Evolutionary conservation across 1,284 basidiomycete species (phyloP).

Genomic region (Malassezia psittaci): DNA sequence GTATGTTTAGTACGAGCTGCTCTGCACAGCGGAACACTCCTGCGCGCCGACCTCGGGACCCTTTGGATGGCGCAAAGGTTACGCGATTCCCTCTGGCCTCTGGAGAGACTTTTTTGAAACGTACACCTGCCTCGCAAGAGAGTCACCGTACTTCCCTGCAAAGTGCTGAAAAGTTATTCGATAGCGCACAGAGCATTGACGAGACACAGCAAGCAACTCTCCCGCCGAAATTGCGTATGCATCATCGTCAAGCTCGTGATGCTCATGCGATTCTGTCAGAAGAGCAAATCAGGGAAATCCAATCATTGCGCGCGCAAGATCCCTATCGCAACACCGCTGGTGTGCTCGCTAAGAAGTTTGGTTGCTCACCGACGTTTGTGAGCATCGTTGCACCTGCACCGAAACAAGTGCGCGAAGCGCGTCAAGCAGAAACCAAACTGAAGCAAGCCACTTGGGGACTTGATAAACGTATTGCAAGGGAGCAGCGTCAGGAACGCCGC

Average conservation of each 20-base stretch:
- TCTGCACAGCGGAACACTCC: conserved; percentile 30
- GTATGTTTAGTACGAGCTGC: conserved; percentile 23
- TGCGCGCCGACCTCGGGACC: conserved; percentile 38
- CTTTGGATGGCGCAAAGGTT: conserved; percentile 28
- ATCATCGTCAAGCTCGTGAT: conserved; percentile 9
- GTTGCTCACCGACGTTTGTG: conserved; percentile 34
- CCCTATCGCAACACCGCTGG: conserved; percentile 28
- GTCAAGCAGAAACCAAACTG: conserved; percentile 22
- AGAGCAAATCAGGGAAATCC: conserved; percentile 33
- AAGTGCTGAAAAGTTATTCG: conserved; percentile 24
- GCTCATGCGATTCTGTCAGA: conserved; percentile 15
- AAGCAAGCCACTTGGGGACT: conserved; percentile 30
- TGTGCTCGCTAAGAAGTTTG: conserved; percentile 30
- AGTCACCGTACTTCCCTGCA: conserved; percentile 20
- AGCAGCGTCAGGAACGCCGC: conserved; percentile 27
- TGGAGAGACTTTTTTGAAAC: conserved; percentile 41
- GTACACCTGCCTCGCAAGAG: conserved; percentile 28
- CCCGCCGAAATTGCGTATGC: conserved; percentile 23
- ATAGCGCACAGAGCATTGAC: conserved; percentile 11
- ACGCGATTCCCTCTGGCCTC: conserved; percentile 25
- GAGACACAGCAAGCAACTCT: conserved; percentile 9
- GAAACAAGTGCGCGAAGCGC: conserved; percentile 22
- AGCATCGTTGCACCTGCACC: conserved; percentile 36
- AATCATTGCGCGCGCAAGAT: conserved; percentile 26
- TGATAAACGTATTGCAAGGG: conserved; percentile 31